Evolutionary conservation across 306 rosid species (phyloP), one percentile per base, ranked within the genome.

Genomic region (Lagenaria siceraria): DNA sequence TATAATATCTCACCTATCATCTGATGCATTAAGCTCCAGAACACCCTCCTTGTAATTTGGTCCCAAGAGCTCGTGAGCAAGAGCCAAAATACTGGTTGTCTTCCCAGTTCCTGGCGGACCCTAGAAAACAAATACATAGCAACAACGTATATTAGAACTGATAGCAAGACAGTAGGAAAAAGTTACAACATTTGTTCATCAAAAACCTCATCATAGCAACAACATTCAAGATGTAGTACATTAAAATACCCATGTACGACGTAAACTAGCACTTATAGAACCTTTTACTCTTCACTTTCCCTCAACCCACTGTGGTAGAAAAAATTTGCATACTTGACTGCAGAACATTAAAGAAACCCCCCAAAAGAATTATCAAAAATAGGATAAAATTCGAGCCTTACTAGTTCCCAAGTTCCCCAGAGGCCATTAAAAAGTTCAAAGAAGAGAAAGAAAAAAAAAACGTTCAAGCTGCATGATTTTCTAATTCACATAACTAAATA

Each of bases 21-120:
- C 97, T 17, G 98, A 94, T 15, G 98, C 98, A 77, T 94, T 94
- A 8, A 94, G 87, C 83, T 94, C 98, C 18, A 90, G 86, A 83
- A 94, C 98, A 52, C 90, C 98, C 85, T 95, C 98, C 82, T 85
- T 95, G 69, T 79, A 95, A 81, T 87, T 90, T 12, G 90, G 88
- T 14, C 98, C 97, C 42, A 92, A 84, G 25, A 95, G 97, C 79
- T 95, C 97, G n/a, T 92, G 95, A 0, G 97, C 88, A 46, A 92
- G 95, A 51, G 98, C 98, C 7, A 95, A 86, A n/a, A 95, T 88
- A 56, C 98, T 95, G 0, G 98, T 95, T 54, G 98, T 92, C 84
- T 95, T 92, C 8, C 97, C 98, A 38, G 92, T 95, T 66, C 98
- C 98, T 18, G 98, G 97, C 80, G 97, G 98, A 76, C 98, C 98